Conservation (phyloP, 2,329 filamentous ascomycete species). For the Aspergillus fructus region DNA sequence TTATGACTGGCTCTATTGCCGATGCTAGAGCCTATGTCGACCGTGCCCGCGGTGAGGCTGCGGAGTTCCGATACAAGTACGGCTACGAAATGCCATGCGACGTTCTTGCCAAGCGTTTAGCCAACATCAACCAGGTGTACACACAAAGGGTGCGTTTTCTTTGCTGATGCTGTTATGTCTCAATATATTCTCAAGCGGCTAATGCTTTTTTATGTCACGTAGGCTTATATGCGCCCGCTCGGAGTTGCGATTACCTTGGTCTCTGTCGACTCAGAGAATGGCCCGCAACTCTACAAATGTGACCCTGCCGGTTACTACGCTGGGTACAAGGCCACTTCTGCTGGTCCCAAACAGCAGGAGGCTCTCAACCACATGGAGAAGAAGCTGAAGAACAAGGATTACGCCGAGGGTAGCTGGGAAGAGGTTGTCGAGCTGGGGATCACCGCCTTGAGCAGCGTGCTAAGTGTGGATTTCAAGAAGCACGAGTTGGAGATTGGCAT, state of each 20-base stretch:
- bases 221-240: constrained; percentile 97
- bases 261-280: constrained; percentile 86
- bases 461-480: constrained; percentile 99
- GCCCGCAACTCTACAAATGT: constrained; percentile 96
- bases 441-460: constrained; percentile 87
- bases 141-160: constrained; percentile 75
- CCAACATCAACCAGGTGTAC: constrained; percentile 99
- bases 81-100: constrained; percentile 99
- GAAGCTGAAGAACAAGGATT: constrained; percentile 99
- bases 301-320: constrained; percentile 98
- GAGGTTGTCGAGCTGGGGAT: constrained; percentile 98
- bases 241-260: constrained; percentile 95
- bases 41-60: constrained; percentile 90
- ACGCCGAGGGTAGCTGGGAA: constrained; percentile 88
- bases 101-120: constrained; percentile 90
- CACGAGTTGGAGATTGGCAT: constrained; percentile 97
- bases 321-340: constrained; percentile 96
- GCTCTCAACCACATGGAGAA: constrained; percentile 98
- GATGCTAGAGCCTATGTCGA: constrained; percentile 92
- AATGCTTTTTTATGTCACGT: constrained; percentile 10
- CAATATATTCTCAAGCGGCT: neutral
- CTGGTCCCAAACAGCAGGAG: constrained; percentile 97
- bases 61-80: constrained; percentile 97
- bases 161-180: neutral
- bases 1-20: constrained; percentile 98